Conservation (phyloP, 2,329 filamentous ascomycete genomes). For the Triangularia setosa region DNA sequence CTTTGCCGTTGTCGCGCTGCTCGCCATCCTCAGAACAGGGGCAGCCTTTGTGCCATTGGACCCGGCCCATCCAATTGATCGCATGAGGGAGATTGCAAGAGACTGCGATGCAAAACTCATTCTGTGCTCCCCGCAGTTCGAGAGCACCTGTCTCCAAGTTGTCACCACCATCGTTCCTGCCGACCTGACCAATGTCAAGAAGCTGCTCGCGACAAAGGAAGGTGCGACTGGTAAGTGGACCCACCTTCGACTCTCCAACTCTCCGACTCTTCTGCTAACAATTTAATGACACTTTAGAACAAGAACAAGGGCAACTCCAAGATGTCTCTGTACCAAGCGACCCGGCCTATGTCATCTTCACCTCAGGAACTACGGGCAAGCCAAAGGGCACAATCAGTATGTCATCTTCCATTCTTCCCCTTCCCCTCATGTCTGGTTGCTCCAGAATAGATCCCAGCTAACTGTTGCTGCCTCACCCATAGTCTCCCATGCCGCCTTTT, state of each 20-base stretch:
- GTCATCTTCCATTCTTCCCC: neutral
- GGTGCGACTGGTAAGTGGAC: neutral
- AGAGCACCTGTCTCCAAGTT: conserved; percentile 12
- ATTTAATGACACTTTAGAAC: neutral
- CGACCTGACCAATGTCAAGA: conserved; percentile 9
- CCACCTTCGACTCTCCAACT: neutral
- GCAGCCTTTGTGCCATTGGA: conserved; percentile 31
- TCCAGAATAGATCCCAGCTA: neutral
- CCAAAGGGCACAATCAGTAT: conserved; percentile 42
- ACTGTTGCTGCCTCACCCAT: conserved; percentile 31
- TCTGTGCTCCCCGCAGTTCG: conserved; percentile 18
- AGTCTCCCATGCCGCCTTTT: conserved; percentile 26
- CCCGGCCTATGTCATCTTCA: conserved; percentile 43
- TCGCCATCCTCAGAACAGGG: conserved; percentile 30
- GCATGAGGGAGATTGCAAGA: conserved; percentile 20
- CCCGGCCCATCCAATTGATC: conserved; percentile 21
- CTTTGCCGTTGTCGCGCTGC: conserved; percentile 25
- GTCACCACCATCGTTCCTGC: conserved; percentile 5
- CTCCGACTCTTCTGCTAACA: neutral
- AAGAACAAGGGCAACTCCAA: neutral
- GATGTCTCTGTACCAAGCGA: conserved; percentile 9
- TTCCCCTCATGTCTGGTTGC: neutral
- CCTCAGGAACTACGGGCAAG: conserved; percentile 49
- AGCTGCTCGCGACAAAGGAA: neutral
- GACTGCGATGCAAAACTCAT: conserved; percentile 17